These are phyloP conservation scores for Picea mariana DNA, from an alignment of 83 land plant genomes.

Conservation along the genomic window DNA sequence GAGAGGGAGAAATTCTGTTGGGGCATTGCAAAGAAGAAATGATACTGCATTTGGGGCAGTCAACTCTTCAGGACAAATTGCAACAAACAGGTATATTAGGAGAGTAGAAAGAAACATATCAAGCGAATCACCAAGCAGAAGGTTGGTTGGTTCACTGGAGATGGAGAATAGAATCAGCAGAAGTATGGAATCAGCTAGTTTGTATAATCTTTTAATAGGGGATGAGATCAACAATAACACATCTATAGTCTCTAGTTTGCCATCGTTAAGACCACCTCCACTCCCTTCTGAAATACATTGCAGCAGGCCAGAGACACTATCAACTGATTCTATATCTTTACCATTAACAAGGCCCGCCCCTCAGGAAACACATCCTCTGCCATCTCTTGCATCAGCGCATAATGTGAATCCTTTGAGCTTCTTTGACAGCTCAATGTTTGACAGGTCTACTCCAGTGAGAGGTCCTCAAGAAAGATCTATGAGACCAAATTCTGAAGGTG, in stretches of 20 bases:
- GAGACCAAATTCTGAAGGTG: too few relatives aligned
- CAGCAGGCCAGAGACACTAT: too few relatives aligned
- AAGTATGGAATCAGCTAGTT: not conserved
- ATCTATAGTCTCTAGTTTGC: not conserved
- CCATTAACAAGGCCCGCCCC: too few relatives aligned
- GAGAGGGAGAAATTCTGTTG: not conserved
- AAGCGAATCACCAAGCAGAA: not conserved
- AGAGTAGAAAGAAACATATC: not conserved
- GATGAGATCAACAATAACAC: not conserved
- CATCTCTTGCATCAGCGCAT: too few relatives aligned
- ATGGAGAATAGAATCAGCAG: too few relatives aligned
- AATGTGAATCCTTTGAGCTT: too few relatives aligned
- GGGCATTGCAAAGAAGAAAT: not conserved
- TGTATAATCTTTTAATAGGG: not conserved
- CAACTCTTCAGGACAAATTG: not conserved
- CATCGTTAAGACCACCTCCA: not conserved
- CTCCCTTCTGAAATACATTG: not conserved
- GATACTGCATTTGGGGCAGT: not conserved
- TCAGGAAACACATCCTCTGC: too few relatives aligned
- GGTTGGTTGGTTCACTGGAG: not conserved
- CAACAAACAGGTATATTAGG: not conserved
- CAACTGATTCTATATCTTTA: too few relatives aligned
- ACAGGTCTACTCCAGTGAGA: too few relatives aligned
- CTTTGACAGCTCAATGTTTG: too few relatives aligned
- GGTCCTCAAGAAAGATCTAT: too few relatives aligned